Conservation (phyloP, 345 rosid genomes). For the Passiflora organensis region DNA sequence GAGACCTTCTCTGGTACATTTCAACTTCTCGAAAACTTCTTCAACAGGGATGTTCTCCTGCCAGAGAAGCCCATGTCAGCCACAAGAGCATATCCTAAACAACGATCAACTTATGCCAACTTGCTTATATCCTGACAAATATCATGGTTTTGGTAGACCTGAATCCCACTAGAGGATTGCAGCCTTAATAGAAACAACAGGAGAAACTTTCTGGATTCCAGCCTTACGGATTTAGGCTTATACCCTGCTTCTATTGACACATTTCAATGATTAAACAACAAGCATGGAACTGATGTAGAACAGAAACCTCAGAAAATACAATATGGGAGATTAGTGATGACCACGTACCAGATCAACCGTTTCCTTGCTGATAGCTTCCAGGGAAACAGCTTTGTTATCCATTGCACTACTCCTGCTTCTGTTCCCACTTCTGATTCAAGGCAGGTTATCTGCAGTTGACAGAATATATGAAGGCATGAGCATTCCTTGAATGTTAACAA, state of each 20-base stretch:
- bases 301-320: background rate
- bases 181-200: background rate
- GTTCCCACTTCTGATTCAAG: conserved; percentile 10
- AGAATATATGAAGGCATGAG: background rate
- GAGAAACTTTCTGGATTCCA: background rate
- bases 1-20: conserved; percentile 46
- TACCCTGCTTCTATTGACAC: background rate
- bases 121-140: background rate
- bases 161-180: background rate
- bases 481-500: background rate
- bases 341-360: conserved; percentile 29
- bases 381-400: conserved; percentile 43
- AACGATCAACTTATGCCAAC: background rate
- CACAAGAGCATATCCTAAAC: background rate
- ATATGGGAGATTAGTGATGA: background rate
- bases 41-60: conserved; percentile 50
- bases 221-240: background rate
- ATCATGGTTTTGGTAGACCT: background rate
- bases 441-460: conserved; percentile 12
- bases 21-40: conserved; percentile 45
- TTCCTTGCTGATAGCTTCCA: conserved; percentile 28
- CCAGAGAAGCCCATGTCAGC: conserved; percentile 3
- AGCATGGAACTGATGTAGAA: background rate
- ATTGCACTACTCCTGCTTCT: conserved; percentile 29
- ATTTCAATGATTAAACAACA: background rate